phyloP scores from a whole-genome alignment of 805 yeast genomes.

The Saccharomycopsis olivae region DNA sequence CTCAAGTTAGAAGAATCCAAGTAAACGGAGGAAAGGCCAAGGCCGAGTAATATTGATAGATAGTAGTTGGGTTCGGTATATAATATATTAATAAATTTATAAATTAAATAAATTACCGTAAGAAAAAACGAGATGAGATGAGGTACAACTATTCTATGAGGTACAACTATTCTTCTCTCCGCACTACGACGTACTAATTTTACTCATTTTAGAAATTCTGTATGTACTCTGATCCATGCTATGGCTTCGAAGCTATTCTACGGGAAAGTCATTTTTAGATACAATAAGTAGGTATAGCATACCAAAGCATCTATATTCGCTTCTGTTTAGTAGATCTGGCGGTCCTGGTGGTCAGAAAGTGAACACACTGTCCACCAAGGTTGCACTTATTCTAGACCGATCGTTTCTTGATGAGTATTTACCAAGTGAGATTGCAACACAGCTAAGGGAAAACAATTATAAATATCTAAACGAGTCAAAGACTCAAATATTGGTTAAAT shows the following conservation, averaged over 20 bases:
- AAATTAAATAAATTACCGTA: neutral
- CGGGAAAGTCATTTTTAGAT: no score
- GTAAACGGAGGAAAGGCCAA: neutral
- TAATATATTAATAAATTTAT: neutral
- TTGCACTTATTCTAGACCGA: slow-evolving; percentile 54
- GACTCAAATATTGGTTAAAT: slow-evolving; percentile 48
- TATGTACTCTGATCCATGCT: no score
- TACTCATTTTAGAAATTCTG: no score
- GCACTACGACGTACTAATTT: no score
- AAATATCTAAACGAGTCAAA: slow-evolving; percentile 42
- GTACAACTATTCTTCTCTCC: no score
- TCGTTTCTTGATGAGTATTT: slow-evolving; percentile 33
- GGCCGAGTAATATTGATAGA: no score
- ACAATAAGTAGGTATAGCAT: no score
- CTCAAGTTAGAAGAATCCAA: neutral
- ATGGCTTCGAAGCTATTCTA: no score
- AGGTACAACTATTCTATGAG: no score
- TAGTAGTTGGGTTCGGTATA: neutral
- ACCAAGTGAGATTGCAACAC: slow-evolving; percentile 39
- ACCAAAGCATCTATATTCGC: slow-evolving; percentile 36
- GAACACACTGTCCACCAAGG: slow-evolving; percentile 46
- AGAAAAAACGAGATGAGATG: no score
- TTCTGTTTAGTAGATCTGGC: slow-evolving; percentile 47
- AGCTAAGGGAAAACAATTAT: slow-evolving; percentile 30
- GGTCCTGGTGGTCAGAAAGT: slow-evolving; percentile 91